Base-by-base conservation (phyloP, 2,329 filamentous ascomycete species). In the Dryadomyces quercivorus region DNA sequence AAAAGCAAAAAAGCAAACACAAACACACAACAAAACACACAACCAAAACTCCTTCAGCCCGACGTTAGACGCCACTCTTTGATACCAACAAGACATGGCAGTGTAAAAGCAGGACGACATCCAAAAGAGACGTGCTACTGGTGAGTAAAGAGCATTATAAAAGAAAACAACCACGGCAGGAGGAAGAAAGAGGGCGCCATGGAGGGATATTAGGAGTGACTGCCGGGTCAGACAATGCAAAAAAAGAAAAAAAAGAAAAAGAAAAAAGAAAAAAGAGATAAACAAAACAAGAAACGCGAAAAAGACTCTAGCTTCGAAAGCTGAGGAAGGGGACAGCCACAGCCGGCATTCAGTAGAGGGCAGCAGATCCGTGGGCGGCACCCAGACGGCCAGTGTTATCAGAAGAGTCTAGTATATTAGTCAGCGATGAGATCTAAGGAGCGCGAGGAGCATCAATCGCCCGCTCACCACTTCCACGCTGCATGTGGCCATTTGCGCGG, bases 401-500 rank as follows among this genome's bases (percentile, higher is more conserved):
- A 1, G 57, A 59, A 4, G 57, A 59, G 31, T 59, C 57, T 59
- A 38, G 8, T 12, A 15, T 15, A 18, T 40, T 20, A 43, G 45
- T 21, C 20, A 8, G 20, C 15, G 16, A 18, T 1, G 36, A 18
- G 16, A 22, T 51, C 16, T 20, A 13, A 26, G 26, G 18, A 16
- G 9, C n/a, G 8, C 13, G n/a, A 18, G 10, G 18, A 13, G 26
- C 34, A n/a, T 15, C 6, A 13, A 38, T 6, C 8, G 8, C 16
- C n/a, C 15, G 55, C 55, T 21, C 69, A 80, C 78, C 81, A 65
- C 81, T 84, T 55, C 78, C 75, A 57, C 80, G 75, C 59, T 80
- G 76, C 65, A 76, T 75, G 63, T 85, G 81, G 21, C 81, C 81
- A 60, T 81, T 82, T 53, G 75, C 64, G 50, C 81, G 76, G 57